Conservation (phyloP, 305 asterid species). For the Coffea humblotiana region DNA sequence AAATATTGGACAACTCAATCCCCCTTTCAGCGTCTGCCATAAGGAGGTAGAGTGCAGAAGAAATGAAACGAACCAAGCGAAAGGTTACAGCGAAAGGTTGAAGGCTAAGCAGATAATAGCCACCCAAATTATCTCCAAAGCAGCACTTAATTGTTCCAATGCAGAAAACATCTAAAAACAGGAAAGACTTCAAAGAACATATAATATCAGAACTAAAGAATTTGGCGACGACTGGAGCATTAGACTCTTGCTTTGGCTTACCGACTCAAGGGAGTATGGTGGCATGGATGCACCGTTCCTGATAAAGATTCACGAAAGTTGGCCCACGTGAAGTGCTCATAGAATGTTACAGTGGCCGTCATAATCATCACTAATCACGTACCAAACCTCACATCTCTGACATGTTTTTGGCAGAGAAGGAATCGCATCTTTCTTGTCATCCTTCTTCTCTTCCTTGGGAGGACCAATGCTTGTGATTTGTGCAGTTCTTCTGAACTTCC, state of each 20-base stretch:
- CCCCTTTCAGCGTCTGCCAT: neutral
- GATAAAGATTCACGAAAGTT: neutral
- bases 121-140: neutral
- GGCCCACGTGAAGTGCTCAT: slow-evolving; percentile 4
- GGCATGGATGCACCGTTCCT: neutral
- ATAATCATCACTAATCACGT: slow-evolving; percentile 23
- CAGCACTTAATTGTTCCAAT: neutral
- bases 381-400: slow-evolving; percentile 36
- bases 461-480: slow-evolving; percentile 33
- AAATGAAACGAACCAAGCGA: neutral
- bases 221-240: neutral
- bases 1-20: neutral
- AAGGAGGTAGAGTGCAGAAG: neutral
- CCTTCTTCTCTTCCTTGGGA: slow-evolving; percentile 29
- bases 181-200: neutral
- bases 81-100: neutral
- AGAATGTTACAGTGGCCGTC: slow-evolving; percentile 27
- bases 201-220: neutral
- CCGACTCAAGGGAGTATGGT: neutral
- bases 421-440: slow-evolving; percentile 27
- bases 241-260: neutral
- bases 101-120: neutral
- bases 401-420: slow-evolving; percentile 29
- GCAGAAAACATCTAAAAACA: neutral
- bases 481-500: slow-evolving; percentile 33